These are phyloP conservation scores for Neonectria coccinea DNA, from an alignment of 2,329 filamentous ascomycete genomes.

Conservation along the genomic window DNA sequence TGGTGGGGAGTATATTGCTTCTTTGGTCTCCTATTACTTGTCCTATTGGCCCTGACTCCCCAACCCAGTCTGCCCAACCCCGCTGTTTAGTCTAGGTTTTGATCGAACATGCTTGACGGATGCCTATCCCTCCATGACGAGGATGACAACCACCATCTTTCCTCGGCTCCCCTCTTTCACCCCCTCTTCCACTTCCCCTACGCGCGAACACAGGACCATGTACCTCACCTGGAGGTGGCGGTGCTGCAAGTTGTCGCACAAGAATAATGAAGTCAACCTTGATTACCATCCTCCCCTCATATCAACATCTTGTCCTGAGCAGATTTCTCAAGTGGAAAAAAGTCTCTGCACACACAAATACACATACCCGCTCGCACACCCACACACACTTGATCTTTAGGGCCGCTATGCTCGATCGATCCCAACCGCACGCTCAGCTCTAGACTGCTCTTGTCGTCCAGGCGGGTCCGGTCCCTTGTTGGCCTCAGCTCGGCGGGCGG, in stretches of 20 bases:
- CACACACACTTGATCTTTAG: not conserved
- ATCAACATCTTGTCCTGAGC: not conserved
- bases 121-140: conserved; percentile 3
- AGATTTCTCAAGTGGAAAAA: not conserved
- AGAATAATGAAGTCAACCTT: not conserved
- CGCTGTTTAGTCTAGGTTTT: not conserved
- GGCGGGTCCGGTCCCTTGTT: not conserved
- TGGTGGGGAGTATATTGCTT: conserved; percentile 45
- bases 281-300: not conserved
- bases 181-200: not conserved
- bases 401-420: not conserved
- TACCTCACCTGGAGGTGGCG: not conserved
- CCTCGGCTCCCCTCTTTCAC: conserved; percentile 9
- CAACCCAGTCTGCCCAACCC: conserved; percentile 27
- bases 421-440: no score
- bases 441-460: not conserved
- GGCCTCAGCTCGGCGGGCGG: not conserved
- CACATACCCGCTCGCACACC: not conserved
- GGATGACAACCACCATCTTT: not conserved
- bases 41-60: conserved; percentile 36
- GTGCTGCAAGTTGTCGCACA: not conserved
- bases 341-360: not conserved
- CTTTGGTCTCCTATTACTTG: conserved; percentile 38
- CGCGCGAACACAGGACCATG: not conserved
- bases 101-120: not conserved